Evolutionary conservation across 192 early-diverging fungal genomes (phyloP), one percentile per base, ranked within the genome.

Genomic region (Coemansia erecta): DNA sequence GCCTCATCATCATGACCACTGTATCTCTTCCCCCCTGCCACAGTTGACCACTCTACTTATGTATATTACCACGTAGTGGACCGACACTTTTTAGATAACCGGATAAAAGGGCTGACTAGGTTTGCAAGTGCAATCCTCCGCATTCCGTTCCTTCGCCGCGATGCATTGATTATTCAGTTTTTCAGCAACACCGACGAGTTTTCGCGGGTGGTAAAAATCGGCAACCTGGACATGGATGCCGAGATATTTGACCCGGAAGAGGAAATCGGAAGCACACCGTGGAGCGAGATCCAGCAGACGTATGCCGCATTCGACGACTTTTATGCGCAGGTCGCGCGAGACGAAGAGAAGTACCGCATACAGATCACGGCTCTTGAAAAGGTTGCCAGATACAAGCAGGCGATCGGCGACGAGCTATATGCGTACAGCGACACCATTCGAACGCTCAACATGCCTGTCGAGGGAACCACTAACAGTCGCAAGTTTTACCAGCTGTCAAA

Each of bases 1-100:
- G 8, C 35, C 6, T 37, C 35, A 37, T 11, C 35, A 9, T 5
- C 35, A 37, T 11, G 35, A 37, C 3, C 35, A 9, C 8, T 37
- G 10, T 37, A 7, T 37, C 8, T 3, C 35, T 37, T 37, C 8
- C 10, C 35, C 35, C 1, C 35, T 9, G 35, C 10, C 35, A 37
- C 35, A 37, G 8, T 43, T 55, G 57, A 58, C 55, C 35, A 39
- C n/a, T n/a, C 41, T 64, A 64, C 53, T 64, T 56, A 64, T 56
- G 22, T 56, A 49, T 49, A 22, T 56, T 15, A 40, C 41, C 60
- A 21, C 58, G 70, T 79, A 80, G 77, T 80, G 77, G 77, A 80
- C 63, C 77, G 77, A 19, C 72, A 58, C 56, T 80, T 80, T 80
- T 74, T 80, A 80, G 77, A 80, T 61, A 80, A 80, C 62, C 77